Evolutionary conservation across 2,329 filamentous ascomycete species (phyloP), one percentile per base, ranked within the genome.

Genomic region (Microdochium bolleyi): DNA sequence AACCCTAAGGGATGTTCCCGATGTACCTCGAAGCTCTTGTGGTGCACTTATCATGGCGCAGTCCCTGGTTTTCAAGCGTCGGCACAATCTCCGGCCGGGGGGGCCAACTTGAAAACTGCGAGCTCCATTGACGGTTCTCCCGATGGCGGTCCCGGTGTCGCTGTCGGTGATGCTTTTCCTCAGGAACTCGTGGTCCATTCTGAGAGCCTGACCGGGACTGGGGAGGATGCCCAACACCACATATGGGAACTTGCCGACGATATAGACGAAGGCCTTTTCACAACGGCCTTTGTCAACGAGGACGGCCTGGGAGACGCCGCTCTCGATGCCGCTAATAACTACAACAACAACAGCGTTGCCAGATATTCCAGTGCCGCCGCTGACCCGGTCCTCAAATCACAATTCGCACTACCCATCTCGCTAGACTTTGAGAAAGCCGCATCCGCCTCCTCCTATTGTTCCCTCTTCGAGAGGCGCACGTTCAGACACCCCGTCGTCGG

Each of bases 1-100:
- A 49, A 49, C 38, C 34, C 22, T 38, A 25, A 32, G 41, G 52
- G 48, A 19, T 53, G 52, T 38, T 53, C 52, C 34, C 52, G 52
- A 50, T 53, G 52, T 25, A 32, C 19, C 52, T 50, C 52, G 25
- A 53, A 38, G 32, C 25, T 37, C 48, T 11, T 25, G n/a, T 41
- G 38, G 19, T 53, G 52, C 30, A 51, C 48, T 44, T 51, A 53
- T 37, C 48, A 37, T 37, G 49, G 52, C 37, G 34, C 16, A 34
- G 37, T 51, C n/a, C 10, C 24, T 37, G n/a, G 48, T 24, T 37
- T 21, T 25, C 49, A 48, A 50, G 48, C 24, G 34, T 24, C 32
- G 48, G n/a, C 49, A 49, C 50, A 49, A 25, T 48, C 21, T 48
- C 25, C 49, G 41, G 34, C 21, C 48, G n/a, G n/a, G n/a, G 24